Percentiles rank a stretch among this genome's conserved stretches.
Evolutionary conservation across 345 rosid species (phyloP).

Genomic region (rapeseed (Brassica napus)): Da-Ae NC_063435.1:13542501-13543000

Average conservation of each 20-base stretch:
- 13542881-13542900: neutral
- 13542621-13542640: constrained; percentile 47
- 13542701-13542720: neutral
- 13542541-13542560: constrained; percentile 62
- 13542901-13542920: neutral
- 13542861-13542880: neutral
- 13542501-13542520: constrained; percentile 69
- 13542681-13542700: neutral
- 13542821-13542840: neutral
- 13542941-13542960: constrained; percentile 63
- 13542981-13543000: constrained; percentile 60
- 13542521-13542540: constrained; percentile 65
- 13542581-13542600: constrained; percentile 46
- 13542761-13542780: constrained; percentile 4
- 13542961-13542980: constrained; percentile 64
- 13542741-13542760: no score
- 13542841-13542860: neutral
- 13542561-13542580: constrained; percentile 56
- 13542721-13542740: no score
- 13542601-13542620: constrained; percentile 41
- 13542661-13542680: constrained; percentile 63
- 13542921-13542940: constrained; percentile 45
- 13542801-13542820: neutral
- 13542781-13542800: neutral
- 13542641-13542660: constrained; percentile 65